Conservation (phyloP, 441 rosid species). For the Eruca vesicaria region DNA sequence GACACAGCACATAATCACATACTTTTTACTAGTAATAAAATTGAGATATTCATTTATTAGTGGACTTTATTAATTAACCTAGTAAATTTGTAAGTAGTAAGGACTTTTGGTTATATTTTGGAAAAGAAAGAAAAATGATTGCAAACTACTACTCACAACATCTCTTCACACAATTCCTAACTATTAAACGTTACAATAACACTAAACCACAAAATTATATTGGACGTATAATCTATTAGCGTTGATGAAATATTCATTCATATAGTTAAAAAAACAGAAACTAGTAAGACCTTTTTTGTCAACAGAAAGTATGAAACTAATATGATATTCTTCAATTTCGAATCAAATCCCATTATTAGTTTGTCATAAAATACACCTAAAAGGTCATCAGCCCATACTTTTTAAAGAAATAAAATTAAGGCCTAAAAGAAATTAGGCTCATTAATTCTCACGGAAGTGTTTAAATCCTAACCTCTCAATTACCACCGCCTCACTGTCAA, state of each 20-base stretch:
- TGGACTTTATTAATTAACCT: neutral
- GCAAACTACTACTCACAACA: neutral
- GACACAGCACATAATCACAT: neutral
- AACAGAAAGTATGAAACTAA: neutral
- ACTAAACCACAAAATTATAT: neutral
- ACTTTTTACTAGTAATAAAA: neutral
- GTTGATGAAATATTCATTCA: neutral
- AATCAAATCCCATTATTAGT: neutral
- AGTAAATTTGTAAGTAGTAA: neutral
- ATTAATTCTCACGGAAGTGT: neutral
- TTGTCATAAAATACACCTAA: neutral
- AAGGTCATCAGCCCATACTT: neutral
- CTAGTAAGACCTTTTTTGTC: too few species aligned
- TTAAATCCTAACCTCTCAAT: neutral
- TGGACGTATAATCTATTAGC: neutral
- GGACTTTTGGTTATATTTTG: neutral
- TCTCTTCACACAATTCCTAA: neutral
- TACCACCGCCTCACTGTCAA: neutral
- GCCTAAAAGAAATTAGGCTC: conserved; percentile 10
- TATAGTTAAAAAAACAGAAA: too few species aligned
- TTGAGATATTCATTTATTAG: neutral
- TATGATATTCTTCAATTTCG: neutral
- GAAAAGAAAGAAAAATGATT: neutral
- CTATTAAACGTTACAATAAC: neutral
- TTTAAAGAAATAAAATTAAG: neutral